Percentiles rank a stretch among this genome's conserved stretches.
Conservation (phyloP, 2,329 filamentous ascomycete genomes). For the Lachnellula subtilissima region DNA sequence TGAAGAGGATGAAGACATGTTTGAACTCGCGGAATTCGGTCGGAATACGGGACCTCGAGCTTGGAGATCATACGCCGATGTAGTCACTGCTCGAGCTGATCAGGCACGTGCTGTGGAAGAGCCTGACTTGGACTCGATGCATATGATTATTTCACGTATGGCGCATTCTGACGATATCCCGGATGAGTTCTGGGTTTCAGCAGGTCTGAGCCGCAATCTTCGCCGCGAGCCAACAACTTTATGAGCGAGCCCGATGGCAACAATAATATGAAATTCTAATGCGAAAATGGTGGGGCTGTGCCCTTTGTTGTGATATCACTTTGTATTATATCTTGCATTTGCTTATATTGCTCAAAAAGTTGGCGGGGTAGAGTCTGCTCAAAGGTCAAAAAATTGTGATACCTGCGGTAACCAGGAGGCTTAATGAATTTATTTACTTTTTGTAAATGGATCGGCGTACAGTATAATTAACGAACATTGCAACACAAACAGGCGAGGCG, state of each 20-base stretch:
- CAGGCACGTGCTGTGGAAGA: constrained; percentile 22
- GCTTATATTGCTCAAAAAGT: constrained; percentile 6
- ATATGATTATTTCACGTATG: constrained; percentile 66
- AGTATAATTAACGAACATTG: not conserved
- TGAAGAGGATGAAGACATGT: constrained; percentile 35
- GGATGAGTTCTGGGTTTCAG: constrained; percentile 76
- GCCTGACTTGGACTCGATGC: constrained; percentile 54
- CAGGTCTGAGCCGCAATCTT: constrained; percentile 59
- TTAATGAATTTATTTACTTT: too few species aligned
- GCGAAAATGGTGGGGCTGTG: not conserved
- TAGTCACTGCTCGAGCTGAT: constrained; percentile 28
- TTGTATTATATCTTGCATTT: constrained; percentile 17
- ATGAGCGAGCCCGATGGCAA: not conserved
- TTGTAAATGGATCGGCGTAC: not conserved
- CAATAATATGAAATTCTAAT: not conserved
- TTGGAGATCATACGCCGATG: constrained; percentile 27
- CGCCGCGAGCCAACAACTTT: constrained; percentile 35
- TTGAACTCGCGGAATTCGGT: constrained; percentile 13
- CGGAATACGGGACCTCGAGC: constrained; percentile 8
- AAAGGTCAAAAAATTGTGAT: not conserved
- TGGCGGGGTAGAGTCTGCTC: not conserved
- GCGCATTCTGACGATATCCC: constrained; percentile 70
- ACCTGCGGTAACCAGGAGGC: not conserved
- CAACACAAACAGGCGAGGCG: not conserved
- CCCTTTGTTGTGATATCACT: constrained; percentile 20